Evolutionary conservation across 179 eudicot genomes (phyloP).

Genomic region (Nepenthes alata): DNA sequence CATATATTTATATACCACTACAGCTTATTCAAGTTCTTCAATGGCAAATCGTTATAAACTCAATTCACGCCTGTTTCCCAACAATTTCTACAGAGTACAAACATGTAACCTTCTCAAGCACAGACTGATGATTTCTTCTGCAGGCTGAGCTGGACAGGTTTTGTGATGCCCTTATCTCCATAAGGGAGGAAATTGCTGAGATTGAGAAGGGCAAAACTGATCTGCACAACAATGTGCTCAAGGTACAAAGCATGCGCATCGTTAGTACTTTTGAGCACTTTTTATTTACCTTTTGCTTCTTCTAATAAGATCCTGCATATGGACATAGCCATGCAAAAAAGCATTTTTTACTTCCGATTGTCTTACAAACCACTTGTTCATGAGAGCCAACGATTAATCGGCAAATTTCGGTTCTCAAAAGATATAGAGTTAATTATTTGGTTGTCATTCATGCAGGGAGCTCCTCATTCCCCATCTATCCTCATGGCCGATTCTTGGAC

Average conservation of each 20-base stretch:
- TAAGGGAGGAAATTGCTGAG: constrained; percentile 79
- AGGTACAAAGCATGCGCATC: constrained; percentile 31
- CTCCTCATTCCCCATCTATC: constrained; percentile 88
- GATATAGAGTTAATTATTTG: no score
- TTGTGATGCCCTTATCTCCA: constrained; percentile 90
- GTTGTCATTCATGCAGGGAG: constrained; percentile 43
- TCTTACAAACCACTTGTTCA: no score
- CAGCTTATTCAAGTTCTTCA: no score
- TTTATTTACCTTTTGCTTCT: not conserved
- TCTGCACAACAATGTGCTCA: constrained; percentile 74
- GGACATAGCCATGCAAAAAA: no score
- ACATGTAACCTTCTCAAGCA: not conserved
- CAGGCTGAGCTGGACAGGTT: constrained; percentile 95
- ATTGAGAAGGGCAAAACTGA: constrained; percentile 92
- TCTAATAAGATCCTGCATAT: no score
- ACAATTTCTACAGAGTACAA: no score
- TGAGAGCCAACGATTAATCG: no score
- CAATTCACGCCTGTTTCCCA: no score
- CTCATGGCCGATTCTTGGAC: constrained; percentile 91
- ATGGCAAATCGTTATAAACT: no score
- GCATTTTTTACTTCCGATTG: no score
- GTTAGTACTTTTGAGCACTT: not conserved
- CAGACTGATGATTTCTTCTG: constrained; percentile 9
- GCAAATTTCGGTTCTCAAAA: no score
- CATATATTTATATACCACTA: no score